Evolutionary conservation across 164 flowering plant genomes (phyloP).

Genomic region (Tetrastigma voinierianum): DNA sequence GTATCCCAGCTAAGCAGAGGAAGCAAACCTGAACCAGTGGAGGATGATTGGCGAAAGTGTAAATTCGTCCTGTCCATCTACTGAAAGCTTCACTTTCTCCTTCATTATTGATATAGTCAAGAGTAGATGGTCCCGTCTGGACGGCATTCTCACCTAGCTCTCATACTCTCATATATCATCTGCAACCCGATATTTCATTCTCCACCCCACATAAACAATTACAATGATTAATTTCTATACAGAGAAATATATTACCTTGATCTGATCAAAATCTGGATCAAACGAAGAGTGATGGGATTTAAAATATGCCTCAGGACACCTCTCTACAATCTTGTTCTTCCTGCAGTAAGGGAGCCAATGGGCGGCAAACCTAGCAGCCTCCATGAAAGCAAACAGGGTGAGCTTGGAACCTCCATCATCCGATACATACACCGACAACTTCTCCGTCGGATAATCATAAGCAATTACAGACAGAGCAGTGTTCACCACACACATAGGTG

Average conservation of each 20-base stretch:
- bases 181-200: slow-evolving; percentile 3
- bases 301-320: slow-evolving; percentile 8
- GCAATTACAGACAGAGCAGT: slow-evolving; percentile 7
- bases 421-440: no score
- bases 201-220: no score
- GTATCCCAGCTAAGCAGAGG: background rate
- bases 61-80: slow-evolving; percentile 7
- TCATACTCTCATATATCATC: slow-evolving; percentile 37
- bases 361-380: slow-evolving; percentile 16
- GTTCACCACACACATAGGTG: slow-evolving; percentile 20
- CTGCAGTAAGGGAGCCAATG: slow-evolving; percentile 22
- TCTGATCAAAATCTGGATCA: background rate
- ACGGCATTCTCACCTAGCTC: slow-evolving; percentile 24
- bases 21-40: slow-evolving; percentile 31
- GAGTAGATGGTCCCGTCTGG: slow-evolving; percentile 19
- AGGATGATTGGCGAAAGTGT: slow-evolving; percentile 35
- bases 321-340: slow-evolving; percentile 8
- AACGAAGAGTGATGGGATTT: background rate
- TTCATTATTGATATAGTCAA: slow-evolving; percentile 19
- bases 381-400: slow-evolving; percentile 21
- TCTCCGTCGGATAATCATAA: no score
- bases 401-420: slow-evolving; percentile 8
- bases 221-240: no score
- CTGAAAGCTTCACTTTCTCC: slow-evolving; percentile 23
- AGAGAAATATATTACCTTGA: no score